A percentile compares a stretch with the other conserved stretches of the same genome.
These are phyloP conservation scores for Artemisia annua DNA, from an alignment of 129 eudicot species.

Conservation along the genomic window DNA sequence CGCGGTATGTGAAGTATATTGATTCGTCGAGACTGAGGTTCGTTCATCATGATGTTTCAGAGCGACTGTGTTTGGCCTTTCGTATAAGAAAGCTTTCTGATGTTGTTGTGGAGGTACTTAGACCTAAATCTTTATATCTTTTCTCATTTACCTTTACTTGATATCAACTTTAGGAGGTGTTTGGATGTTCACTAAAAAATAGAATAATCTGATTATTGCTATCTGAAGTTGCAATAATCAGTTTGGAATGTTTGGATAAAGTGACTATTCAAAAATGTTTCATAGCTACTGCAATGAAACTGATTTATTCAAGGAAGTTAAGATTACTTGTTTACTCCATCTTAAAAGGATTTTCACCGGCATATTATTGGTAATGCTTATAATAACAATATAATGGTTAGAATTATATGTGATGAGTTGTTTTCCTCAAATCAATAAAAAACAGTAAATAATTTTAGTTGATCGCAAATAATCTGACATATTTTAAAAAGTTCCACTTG, in stretches of 20 bases:
- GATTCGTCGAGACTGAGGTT: constrained; percentile 80
- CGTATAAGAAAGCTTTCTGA: constrained; percentile 83
- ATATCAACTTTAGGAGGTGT: not conserved
- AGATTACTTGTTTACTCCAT: not conserved
- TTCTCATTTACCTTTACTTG: not conserved
- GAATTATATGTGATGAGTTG: constrained; percentile 8
- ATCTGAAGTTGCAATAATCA: constrained; percentile 1
- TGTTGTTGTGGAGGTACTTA: constrained; percentile 87
- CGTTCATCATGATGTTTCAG: constrained; percentile 78
- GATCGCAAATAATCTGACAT: too few species aligned
- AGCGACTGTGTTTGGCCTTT: constrained; percentile 55
- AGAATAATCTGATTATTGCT: not conserved
- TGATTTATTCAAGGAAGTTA: constrained; percentile 3
- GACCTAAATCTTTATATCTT: constrained; percentile 11
- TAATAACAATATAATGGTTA: not conserved
- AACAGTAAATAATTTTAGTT: too few species aligned
- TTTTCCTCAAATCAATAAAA: not conserved
- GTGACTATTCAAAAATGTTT: not conserved
- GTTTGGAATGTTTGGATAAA: not conserved
- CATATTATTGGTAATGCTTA: not conserved
- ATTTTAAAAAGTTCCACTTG: too few species aligned
- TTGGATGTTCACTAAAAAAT: not conserved
- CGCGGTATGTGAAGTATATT: constrained; percentile 76
- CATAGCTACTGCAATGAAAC: not conserved
- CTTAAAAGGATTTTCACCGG: not conserved